A percentile compares a stretch with the other conserved stretches of the same genome.
phyloP scores from a whole-genome alignment of 331 rosid genomes.

The Ulmus americana region DNA sequence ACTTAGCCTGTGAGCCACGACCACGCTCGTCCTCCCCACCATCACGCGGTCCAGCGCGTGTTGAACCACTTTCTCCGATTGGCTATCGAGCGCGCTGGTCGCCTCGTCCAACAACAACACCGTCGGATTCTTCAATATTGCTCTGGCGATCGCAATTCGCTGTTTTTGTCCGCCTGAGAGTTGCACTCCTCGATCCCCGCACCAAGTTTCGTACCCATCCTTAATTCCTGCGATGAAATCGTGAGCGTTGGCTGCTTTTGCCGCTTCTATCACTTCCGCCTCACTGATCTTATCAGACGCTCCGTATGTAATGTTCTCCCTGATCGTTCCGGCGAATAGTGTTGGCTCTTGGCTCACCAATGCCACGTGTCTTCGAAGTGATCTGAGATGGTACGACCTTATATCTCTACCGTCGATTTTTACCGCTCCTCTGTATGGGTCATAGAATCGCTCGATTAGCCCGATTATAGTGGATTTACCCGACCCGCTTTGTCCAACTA shows the following conservation, averaged over 20 bases:
- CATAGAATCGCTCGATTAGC: conserved; percentile 77
- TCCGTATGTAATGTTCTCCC: conserved; percentile 67
- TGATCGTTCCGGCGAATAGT: conserved; percentile 61
- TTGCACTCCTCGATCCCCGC: conserved; percentile 84
- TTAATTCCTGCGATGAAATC: conserved; percentile 64
- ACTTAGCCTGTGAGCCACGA: conserved; percentile 87
- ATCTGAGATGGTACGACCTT: conserved; percentile 44
- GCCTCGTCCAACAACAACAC: conserved; percentile 75
- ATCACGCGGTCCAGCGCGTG: conserved; percentile 75
- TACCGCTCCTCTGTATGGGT: conserved; percentile 52
- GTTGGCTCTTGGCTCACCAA: conserved; percentile 87
- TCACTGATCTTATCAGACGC: conserved; percentile 34
- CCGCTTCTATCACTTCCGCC: conserved; percentile 62
- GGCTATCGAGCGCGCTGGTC: conserved; percentile 78
- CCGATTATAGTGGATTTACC: conserved; percentile 81
- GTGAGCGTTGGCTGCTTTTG: conserved; percentile 71
- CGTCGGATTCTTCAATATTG: conserved; percentile 62
- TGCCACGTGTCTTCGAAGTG: conserved; percentile 62
- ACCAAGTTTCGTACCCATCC: conserved; percentile 67
- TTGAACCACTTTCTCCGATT: conserved; percentile 76
- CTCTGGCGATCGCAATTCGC: conserved; percentile 80
- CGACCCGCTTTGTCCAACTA: conserved; percentile 82
- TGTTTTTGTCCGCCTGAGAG: conserved; percentile 88
- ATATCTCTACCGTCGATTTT: conserved; percentile 57
- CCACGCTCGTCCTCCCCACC: conserved; percentile 86